Evolutionary conservation across 2,329 filamentous ascomycete species (phyloP), one percentile per base, ranked within the genome.

Genomic region (Microsporum audouinii): DNA sequence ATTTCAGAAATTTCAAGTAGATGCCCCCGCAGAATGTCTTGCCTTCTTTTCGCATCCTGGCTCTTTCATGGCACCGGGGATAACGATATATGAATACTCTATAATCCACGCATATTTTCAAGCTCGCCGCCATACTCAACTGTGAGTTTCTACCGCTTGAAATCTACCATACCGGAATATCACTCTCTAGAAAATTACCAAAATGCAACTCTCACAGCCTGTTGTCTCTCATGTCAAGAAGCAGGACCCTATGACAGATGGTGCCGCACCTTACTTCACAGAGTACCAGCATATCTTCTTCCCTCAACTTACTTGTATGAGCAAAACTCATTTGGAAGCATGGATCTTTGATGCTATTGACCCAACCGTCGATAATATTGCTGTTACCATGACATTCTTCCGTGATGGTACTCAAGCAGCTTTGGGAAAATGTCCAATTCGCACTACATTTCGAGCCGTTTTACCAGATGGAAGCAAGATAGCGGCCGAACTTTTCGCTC

Each of bases 291-390:
- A 58, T 7, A 8, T 23, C 12, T 58, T 39, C 39, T 58, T 58
- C 39, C 57, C 57, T 12, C 34, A 7, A 17, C 39, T 41, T 14
- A 8, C n/a, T n/a, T 39, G 36, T 33, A 27, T 58, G 38, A 58
- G 57, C 38, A 58, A 58, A 45, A 41, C 57, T n/a, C 57, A 58
- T 43, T 34, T 38, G 38, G 57, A 58, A 8, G 34, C 39, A 58
- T 58, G 57, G 57, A 41, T 58, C n/a, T 58, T 58, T 31, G 57
- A 58, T 29, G 57, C 57, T 10, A 38, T 58, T 38, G 57, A 58
- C 38, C 38, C 38, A 5, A 58, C 29, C 10, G 12, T 12, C 3
- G 29, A 17, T 3, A 58, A 58, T n/a, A 17, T 43, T 33, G 57
- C 57, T 3, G 57, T 47, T 14, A 58, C 57, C 3, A 58, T 58